Evolutionary conservation across 2,329 filamentous ascomycete species (phyloP).

Genomic region (Paecilomyces formosus): DNA sequence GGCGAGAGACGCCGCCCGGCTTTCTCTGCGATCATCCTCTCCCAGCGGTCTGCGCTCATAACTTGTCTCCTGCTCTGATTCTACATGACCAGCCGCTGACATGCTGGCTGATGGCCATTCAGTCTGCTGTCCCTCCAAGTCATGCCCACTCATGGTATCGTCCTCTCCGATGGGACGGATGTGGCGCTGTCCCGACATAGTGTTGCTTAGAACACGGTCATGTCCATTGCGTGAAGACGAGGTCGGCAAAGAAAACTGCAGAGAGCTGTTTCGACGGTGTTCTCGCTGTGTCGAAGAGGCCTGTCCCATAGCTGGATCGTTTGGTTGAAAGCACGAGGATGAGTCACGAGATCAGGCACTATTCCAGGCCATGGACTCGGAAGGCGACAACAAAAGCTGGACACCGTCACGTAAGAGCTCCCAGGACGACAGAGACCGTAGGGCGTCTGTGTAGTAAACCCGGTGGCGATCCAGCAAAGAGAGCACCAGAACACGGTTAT

Average conservation of each 20-base stretch:
- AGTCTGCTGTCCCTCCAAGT: slow-evolving; percentile 5
- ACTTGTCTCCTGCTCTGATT: slow-evolving; percentile 19
- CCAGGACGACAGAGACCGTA: not conserved
- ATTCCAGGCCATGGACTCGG: slow-evolving; percentile 22
- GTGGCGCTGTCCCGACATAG: slow-evolving; percentile 16
- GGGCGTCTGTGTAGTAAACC: not conserved
- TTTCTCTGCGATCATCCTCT: slow-evolving; percentile 22
- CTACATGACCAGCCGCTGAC: not conserved
- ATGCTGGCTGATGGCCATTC: slow-evolving; percentile 1
- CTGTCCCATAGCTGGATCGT: slow-evolving; percentile 32
- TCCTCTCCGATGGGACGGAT: slow-evolving; percentile 7
- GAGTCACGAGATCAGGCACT: slow-evolving; percentile 14
- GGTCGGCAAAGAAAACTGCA: slow-evolving; percentile 14
- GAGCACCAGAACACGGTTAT: not conserved
- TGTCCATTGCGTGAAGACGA: slow-evolving; percentile 18
- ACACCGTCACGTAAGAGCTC: not conserved
- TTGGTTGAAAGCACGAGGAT: slow-evolving; percentile 7
- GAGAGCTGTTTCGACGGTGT: slow-evolving; percentile 18
- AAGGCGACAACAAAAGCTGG: slow-evolving; percentile 1
- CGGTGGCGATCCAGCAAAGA: not conserved
- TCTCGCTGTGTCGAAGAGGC: slow-evolving; percentile 34
- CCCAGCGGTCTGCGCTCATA: slow-evolving; percentile 29
- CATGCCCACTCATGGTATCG: slow-evolving; percentile 3
- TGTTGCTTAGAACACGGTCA: slow-evolving; percentile 26
- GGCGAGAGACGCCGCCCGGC: slow-evolving; percentile 23